Evolutionary conservation across 805 yeast genomes (phyloP).

Genomic region (Teunomyces tritomae): DNA sequence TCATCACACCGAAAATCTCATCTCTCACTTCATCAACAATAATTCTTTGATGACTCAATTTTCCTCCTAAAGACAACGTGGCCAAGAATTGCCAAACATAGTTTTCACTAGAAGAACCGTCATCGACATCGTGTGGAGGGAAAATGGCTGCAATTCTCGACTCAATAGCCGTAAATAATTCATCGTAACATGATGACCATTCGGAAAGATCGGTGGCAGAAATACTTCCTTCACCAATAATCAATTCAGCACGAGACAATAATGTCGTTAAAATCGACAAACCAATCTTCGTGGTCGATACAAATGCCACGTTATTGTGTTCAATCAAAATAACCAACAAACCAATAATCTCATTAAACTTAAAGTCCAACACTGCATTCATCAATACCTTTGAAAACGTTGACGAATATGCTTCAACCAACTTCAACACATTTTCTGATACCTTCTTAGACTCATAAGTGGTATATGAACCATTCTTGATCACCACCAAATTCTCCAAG

Average conservation of each 20-base stretch:
- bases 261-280: constrained; percentile 85
- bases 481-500: constrained; percentile 73
- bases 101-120: constrained; percentile 53
- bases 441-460: constrained; percentile 50
- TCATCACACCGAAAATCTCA: constrained; percentile 86
- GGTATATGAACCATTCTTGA: constrained; percentile 75
- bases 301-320: constrained; percentile 67
- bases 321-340: constrained; percentile 67
- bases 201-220: constrained; percentile 55
- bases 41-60: constrained; percentile 84
- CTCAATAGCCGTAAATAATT: constrained; percentile 73
- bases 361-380: constrained; percentile 77
- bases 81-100: constrained; percentile 98
- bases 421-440: constrained; percentile 53
- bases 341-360: constrained; percentile 74
- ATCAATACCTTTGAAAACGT: constrained; percentile 83
- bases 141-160: constrained; percentile 74
- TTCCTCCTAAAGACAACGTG: constrained; percentile 87
- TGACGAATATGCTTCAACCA: constrained; percentile 74
- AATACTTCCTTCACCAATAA: constrained; percentile 73
- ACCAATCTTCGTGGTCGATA: constrained; percentile 74
- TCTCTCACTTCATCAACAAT: constrained; percentile 93
- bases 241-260: constrained; percentile 86
- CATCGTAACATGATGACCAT: constrained; percentile 83
- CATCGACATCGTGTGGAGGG: constrained; percentile 58